A percentile compares a stretch with the other conserved stretches of the same genome.
Evolutionary conservation across 1,284 basidiomycete species (phyloP).

Genomic region (Irpex sp.): DNA sequence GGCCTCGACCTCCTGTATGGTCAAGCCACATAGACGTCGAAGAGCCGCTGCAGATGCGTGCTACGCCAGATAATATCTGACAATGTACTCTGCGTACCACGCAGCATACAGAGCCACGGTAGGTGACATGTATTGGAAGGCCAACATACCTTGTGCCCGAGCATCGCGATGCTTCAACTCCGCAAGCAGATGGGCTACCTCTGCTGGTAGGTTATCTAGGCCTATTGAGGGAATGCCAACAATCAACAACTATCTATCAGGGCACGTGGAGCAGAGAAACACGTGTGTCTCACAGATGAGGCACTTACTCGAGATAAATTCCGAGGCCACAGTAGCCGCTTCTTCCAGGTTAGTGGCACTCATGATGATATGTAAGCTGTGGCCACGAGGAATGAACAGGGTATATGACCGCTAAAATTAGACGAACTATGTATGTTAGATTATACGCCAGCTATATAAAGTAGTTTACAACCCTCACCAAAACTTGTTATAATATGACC

Average conservation of each 20-base stretch:
- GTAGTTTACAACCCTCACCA: no score
- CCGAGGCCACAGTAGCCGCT: slow-evolving; percentile 64
- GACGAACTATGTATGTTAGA: not conserved
- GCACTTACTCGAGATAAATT: slow-evolving; percentile 65
- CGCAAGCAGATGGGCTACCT: slow-evolving; percentile 67
- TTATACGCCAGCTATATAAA: no score
- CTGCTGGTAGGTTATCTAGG: slow-evolving; percentile 73
- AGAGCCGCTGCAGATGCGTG: not conserved
- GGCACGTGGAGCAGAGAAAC: not conserved
- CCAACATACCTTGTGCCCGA: slow-evolving; percentile 28
- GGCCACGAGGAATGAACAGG: not conserved
- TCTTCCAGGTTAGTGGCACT: slow-evolving; percentile 52
- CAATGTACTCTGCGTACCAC: not conserved
- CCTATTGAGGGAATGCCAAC: slow-evolving; percentile 35
- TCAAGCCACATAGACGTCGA: not conserved
- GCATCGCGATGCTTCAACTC: slow-evolving; percentile 66
- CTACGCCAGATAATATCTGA: not conserved
- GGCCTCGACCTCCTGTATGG: not conserved
- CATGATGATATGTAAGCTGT: slow-evolving; percentile 13
- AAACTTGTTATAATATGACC: not conserved
- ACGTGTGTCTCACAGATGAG: not conserved
- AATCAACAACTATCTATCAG: not conserved
- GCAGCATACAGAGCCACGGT: not conserved
- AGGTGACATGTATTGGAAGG: not conserved
- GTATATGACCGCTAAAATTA: not conserved